phyloP scores from a whole-genome alignment of 2,329 filamentous ascomycete genomes.

The Talaromyces sp. region DNA sequence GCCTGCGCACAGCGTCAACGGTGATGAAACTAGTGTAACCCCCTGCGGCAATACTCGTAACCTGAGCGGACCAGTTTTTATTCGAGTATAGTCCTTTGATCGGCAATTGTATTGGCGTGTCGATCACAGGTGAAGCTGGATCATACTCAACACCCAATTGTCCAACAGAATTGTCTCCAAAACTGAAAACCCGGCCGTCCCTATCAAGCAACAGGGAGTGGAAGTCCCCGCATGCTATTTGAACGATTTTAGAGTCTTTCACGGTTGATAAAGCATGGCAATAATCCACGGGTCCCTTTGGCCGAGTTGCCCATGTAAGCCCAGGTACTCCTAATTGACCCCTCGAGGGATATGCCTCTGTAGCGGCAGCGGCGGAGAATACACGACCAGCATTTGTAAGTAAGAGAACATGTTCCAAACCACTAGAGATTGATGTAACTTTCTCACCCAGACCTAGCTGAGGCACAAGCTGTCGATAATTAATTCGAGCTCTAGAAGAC shows the following conservation, averaged over 20 bases:
- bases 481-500: constrained; percentile 56
- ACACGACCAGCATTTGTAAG: constrained; percentile 80
- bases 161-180: constrained; percentile 88
- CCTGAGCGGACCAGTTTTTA: constrained; percentile 59
- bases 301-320: constrained; percentile 73
- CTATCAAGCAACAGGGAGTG: constrained; percentile 78
- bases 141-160: constrained; percentile 80
- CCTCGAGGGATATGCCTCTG: constrained; percentile 70
- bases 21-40: constrained; percentile 85
- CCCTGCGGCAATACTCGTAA: constrained; percentile 78
- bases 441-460: constrained; percentile 66
- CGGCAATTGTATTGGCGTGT: constrained; percentile 67
- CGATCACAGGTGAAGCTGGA: constrained; percentile 58
- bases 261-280: constrained; percentile 74
- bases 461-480: constrained; percentile 70
- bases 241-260: constrained; percentile 64
- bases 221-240: constrained; percentile 79
- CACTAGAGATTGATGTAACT: constrained; percentile 69
- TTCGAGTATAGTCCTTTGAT: constrained; percentile 69
- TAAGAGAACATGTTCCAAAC: constrained; percentile 80
- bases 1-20: constrained; percentile 64
- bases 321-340: constrained; percentile 87
- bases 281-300: constrained; percentile 72
- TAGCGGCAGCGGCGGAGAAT: constrained; percentile 81
- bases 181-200: constrained; percentile 74